These are phyloP conservation scores for Przewalskia tangutica DNA, from an alignment of 257 asterid species.

Conservation along the genomic window DNA sequence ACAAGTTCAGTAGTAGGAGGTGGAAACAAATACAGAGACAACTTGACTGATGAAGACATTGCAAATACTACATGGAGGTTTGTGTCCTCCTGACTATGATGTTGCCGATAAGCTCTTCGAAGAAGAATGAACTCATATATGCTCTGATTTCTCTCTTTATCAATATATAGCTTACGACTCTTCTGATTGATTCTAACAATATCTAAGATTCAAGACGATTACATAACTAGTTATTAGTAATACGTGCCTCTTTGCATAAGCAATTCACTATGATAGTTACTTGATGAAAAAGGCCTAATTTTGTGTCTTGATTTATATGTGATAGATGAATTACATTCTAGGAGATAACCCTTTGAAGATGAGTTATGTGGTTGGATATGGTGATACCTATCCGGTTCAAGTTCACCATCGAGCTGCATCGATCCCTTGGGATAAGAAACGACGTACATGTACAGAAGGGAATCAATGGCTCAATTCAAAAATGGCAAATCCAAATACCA, in stretches of 20 bases:
- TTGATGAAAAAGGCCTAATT: neutral
- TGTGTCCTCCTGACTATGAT: constrained; percentile 70
- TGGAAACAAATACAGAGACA: constrained; percentile 52
- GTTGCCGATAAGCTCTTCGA: constrained; percentile 58
- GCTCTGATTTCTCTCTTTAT: neutral
- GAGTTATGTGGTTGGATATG: constrained; percentile 50
- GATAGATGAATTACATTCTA: constrained; percentile 43
- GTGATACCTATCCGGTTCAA: constrained; percentile 28
- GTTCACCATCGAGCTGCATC: constrained; percentile 59
- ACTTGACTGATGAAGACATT: constrained; percentile 44
- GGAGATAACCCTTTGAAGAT: constrained; percentile 53
- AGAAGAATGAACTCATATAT: constrained; percentile 58
- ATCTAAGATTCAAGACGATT: too few species aligned
- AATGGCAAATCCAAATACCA: constrained; percentile 29
- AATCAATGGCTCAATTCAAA: constrained; percentile 19
- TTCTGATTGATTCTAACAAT: neutral
- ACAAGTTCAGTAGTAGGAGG: constrained; percentile 8
- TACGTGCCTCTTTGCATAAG: neutral
- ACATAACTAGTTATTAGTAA: neutral
- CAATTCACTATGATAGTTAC: neutral
- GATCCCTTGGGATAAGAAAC: constrained; percentile 33
- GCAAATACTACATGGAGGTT: constrained; percentile 41
- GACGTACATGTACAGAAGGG: constrained; percentile 33
- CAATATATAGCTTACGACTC: neutral
- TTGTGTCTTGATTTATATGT: neutral